Conservation (phyloP, 768 basidiomycete species). For the Lactifluus subvellereus region DNA sequence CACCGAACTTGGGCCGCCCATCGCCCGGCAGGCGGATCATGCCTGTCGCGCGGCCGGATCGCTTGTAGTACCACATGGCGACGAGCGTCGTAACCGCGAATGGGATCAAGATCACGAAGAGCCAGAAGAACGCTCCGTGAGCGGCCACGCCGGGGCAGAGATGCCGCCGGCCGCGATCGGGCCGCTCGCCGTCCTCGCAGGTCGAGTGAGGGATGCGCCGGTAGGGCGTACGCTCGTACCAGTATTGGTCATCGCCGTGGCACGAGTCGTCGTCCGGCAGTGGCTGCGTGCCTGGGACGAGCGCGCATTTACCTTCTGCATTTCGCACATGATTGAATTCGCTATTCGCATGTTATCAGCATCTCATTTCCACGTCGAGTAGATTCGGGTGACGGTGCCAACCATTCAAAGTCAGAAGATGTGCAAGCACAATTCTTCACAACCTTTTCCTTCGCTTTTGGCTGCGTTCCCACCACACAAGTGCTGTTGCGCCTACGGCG, state of each 20-base stretch:
- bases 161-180: slow-evolving; percentile 70
- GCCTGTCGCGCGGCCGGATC: slow-evolving; percentile 66
- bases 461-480: slow-evolving; percentile 76
- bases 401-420: slow-evolving; percentile 91
- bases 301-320: slow-evolving; percentile 64
- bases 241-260: slow-evolving; percentile 58
- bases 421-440: slow-evolving; percentile 71
- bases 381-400: slow-evolving; percentile 25
- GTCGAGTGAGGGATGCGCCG: slow-evolving; percentile 86
- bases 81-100: slow-evolving; percentile 70
- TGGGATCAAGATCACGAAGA: slow-evolving; percentile 66
- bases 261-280: slow-evolving; percentile 61
- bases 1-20: slow-evolving; percentile 32
- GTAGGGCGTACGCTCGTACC: slow-evolving; percentile 93
- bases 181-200: slow-evolving; percentile 76
- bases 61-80: slow-evolving; percentile 76
- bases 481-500: slow-evolving; percentile 73
- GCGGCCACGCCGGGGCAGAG: slow-evolving; percentile 75
- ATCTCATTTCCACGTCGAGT: background rate
- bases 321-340: slow-evolving; percentile 89
- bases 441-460: slow-evolving; percentile 46
- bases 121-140: slow-evolving; percentile 80
- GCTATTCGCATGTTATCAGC: slow-evolving; percentile 37
- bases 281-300: slow-evolving; percentile 62
- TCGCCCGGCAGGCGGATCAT: slow-evolving; percentile 72